Conservation (phyloP, 129 eudicot species). For the Saposhnikovia divaricata region DNA sequence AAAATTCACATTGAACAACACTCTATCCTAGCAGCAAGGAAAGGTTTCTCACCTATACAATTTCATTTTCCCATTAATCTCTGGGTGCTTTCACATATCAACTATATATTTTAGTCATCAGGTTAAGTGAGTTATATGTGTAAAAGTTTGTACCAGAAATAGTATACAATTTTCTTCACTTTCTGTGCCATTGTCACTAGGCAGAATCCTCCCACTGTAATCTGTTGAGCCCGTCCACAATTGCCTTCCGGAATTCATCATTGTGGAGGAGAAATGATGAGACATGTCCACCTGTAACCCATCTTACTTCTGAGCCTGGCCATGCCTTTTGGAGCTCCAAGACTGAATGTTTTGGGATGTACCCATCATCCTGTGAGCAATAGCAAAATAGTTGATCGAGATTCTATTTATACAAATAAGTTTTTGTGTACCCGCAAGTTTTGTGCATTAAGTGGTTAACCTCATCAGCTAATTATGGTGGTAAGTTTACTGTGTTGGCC, state of each 20-base stretch:
- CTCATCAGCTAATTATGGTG: neutral
- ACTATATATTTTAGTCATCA: neutral
- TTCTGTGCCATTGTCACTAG: conserved; percentile 20
- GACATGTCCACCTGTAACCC: conserved; percentile 96
- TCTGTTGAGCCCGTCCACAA: conserved; percentile 73
- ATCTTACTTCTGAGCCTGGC: conserved; percentile 99
- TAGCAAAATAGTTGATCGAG: neutral
- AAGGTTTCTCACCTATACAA: neutral
- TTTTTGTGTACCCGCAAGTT: neutral
- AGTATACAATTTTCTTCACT: neutral
- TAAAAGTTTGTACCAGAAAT: neutral
- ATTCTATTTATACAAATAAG: neutral
- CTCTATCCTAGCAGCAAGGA: neutral
- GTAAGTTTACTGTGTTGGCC: neutral
- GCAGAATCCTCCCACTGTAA: conserved; percentile 71
- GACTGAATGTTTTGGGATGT: conserved; percentile 89
- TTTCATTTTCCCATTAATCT: neutral
- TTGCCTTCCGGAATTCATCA: conserved; percentile 71
- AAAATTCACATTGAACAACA: neutral
- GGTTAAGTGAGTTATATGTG: neutral
- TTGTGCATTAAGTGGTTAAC: neutral
- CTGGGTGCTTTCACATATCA: conserved; percentile 3
- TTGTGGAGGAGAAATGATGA: conserved; percentile 86
- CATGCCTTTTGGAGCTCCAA: conserved; percentile 94
- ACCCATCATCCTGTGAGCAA: conserved; percentile 80